Evolutionary conservation across 164 flowering plant genomes (phyloP).

Genomic region (Chloranthus sessilifolius): DNA sequence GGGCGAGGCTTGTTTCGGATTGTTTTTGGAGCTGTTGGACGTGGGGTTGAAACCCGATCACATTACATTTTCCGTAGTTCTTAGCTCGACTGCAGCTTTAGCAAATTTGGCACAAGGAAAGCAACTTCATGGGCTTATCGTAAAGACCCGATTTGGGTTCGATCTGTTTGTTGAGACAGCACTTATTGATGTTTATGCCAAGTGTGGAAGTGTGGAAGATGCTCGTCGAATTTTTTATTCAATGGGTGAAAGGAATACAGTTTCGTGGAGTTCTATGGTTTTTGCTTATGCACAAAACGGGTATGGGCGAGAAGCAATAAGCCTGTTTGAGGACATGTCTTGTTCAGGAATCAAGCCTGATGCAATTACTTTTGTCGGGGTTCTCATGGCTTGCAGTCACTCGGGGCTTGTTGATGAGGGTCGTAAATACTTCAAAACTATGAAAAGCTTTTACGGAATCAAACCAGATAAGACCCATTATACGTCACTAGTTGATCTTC

Average conservation of each 20-base stretch:
- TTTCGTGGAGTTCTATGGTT: slow-evolving; percentile 11
- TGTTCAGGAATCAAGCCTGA: slow-evolving; percentile 4
- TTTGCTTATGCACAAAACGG: slow-evolving; percentile 14
- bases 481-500: slow-evolving; percentile 15
- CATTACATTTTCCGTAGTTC: slow-evolving; percentile 11
- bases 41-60: slow-evolving; percentile 10
- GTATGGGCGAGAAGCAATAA: slow-evolving; percentile 2
- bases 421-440: slow-evolving; percentile 2
- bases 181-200: slow-evolving; percentile 9
- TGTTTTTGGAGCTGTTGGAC: slow-evolving; percentile 5
- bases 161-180: slow-evolving; percentile 14
- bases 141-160: slow-evolving; percentile 5
- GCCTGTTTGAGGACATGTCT: slow-evolving; percentile 8
- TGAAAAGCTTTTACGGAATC: slow-evolving; percentile 2
- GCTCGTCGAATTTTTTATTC: slow-evolving; percentile 10
- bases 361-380: slow-evolving; percentile 9
- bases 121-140: slow-evolving; percentile 12
- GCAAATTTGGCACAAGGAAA: slow-evolving; percentile 9
- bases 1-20: slow-evolving; percentile 7
- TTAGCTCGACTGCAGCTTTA: slow-evolving; percentile 8
- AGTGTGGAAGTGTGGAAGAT: slow-evolving; percentile 9
- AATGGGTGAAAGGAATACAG: slow-evolving; percentile 6
- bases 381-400: slow-evolving; percentile 16
- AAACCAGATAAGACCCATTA: slow-evolving; percentile 9
- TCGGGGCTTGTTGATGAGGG: slow-evolving; percentile 11